These are phyloP conservation scores for Arabidopsis hybrid DNA, from an alignment of 441 rosid genomes.

Conservation along the genomic window DNA sequence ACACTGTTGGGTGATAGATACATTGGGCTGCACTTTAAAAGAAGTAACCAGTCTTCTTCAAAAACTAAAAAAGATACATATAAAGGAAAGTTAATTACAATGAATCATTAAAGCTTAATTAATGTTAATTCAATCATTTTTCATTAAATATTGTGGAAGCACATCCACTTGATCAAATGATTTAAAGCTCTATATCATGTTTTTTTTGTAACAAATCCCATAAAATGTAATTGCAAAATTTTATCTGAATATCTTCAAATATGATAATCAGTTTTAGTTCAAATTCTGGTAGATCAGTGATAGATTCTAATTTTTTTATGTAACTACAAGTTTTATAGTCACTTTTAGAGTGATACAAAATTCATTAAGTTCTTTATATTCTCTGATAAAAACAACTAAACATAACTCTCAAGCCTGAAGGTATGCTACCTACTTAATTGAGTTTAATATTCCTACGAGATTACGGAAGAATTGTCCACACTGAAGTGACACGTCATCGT, in stretches of 20 bases:
- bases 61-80: not conserved
- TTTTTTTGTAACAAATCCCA: not conserved
- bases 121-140: not conserved
- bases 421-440: constrained; percentile 21
- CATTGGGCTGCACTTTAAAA: constrained; percentile 31
- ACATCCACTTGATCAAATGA: not conserved
- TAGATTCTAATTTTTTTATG: not conserved
- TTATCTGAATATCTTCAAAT: not conserved
- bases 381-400: not conserved
- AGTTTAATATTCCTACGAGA: not conserved
- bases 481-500: constrained; percentile 35
- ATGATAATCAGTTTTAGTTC: not conserved
- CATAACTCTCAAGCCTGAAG: not conserved
- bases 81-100: not conserved
- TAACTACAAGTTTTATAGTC: not conserved
- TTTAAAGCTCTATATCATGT: not conserved
- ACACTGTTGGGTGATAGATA: constrained; percentile 29
- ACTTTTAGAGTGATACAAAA: not conserved
- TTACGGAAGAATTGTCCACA: constrained; percentile 22
- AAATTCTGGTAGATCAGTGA: not conserved
- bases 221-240: not conserved
- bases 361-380: not conserved
- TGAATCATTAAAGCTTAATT: not conserved
- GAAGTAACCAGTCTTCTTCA: constrained; percentile 1
- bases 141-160: not conserved